Evolutionary conservation across 176 grass and related monocot genomes (phyloP).

Genomic region (Triticum urartu): DNA sequence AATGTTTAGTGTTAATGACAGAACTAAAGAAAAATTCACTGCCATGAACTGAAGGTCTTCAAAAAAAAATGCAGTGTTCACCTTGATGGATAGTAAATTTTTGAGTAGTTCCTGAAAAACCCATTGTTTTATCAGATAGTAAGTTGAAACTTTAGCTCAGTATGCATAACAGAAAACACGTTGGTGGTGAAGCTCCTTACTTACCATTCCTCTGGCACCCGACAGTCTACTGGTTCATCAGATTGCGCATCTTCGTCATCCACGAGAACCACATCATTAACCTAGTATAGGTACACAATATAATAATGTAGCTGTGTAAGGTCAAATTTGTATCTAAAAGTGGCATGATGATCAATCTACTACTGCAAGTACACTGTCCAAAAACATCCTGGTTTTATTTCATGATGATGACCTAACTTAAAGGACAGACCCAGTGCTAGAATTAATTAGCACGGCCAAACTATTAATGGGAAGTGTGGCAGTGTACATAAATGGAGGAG

Average conservation of each 20-base stretch:
- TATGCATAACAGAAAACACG: conserved; percentile 13
- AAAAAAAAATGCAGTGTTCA: conserved; percentile 39
- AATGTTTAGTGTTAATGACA: conserved; percentile 19
- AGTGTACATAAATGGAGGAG: neutral
- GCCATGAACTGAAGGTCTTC: conserved; percentile 11
- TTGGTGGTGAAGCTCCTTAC: neutral
- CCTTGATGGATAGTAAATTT: conserved; percentile 87
- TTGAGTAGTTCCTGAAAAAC: conserved; percentile 59
- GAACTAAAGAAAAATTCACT: conserved; percentile 11
- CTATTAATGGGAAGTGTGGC: neutral
- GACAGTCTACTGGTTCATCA: conserved; percentile 24
- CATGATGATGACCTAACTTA: conserved; percentile 9
- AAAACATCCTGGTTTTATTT: conserved; percentile 5
- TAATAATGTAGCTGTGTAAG: conserved; percentile 4
- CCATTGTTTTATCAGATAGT: conserved; percentile 17
- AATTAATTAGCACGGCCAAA: neutral
- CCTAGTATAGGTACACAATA: conserved; percentile 22
- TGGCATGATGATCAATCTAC: conserved; percentile 7
- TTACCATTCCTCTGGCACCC: conserved; percentile 41
- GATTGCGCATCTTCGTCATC: conserved; percentile 66
- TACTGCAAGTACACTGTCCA: neutral
- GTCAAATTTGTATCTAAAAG: conserved; percentile 27
- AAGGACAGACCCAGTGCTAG: neutral
- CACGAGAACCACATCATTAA: conserved; percentile 64
- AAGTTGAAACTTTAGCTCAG: neutral